A percentile compares a stretch with the other conserved stretches of the same genome.
Evolutionary conservation across 2,329 filamentous ascomycete species (phyloP).

Genomic region (Trichoderma oligosporum): DNA sequence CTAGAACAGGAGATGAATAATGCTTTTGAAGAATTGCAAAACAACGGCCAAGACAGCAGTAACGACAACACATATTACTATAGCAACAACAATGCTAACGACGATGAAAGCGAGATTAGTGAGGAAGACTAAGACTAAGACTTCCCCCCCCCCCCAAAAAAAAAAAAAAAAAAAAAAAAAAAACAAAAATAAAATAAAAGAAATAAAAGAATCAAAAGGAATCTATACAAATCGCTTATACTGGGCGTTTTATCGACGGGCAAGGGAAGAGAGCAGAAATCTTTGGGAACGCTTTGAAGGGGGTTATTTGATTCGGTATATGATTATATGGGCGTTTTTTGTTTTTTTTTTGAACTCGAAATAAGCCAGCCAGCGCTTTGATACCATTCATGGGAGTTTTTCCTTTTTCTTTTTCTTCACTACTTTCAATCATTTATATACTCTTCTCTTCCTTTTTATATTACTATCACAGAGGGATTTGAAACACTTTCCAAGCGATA

Average conservation of each 20-base stretch:
- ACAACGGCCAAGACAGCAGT: constrained; percentile 45
- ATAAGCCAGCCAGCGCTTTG: not conserved
- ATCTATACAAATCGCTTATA: too few relatives aligned
- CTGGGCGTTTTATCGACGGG: too few relatives aligned
- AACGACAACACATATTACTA: constrained; percentile 18
- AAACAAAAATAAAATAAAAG: not conserved
- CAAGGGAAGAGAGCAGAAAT: too few relatives aligned
- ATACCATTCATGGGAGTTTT: constrained; percentile 8
- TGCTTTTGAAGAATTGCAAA: constrained; percentile 50
- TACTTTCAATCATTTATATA: not conserved
- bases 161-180: not conserved
- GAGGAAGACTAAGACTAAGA: constrained; percentile 64
- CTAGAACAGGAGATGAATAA: constrained; percentile 53
- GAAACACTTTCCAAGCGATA: too few relatives aligned
- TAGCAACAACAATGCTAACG: constrained; percentile 26
- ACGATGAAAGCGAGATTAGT: constrained; percentile 62
- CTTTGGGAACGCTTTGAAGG: not conserved
- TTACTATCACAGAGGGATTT: too few relatives aligned
- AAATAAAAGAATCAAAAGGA: too few relatives aligned
- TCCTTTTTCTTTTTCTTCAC: not conserved
- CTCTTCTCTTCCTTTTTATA: too few relatives aligned
- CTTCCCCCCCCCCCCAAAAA: too few relatives aligned
- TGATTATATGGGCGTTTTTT: not conserved
- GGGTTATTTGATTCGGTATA: not conserved
- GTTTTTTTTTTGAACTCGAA: too few relatives aligned